Conservation (phyloP, 768 basidiomycete genomes). For the Amanita phalloides region DNA sequence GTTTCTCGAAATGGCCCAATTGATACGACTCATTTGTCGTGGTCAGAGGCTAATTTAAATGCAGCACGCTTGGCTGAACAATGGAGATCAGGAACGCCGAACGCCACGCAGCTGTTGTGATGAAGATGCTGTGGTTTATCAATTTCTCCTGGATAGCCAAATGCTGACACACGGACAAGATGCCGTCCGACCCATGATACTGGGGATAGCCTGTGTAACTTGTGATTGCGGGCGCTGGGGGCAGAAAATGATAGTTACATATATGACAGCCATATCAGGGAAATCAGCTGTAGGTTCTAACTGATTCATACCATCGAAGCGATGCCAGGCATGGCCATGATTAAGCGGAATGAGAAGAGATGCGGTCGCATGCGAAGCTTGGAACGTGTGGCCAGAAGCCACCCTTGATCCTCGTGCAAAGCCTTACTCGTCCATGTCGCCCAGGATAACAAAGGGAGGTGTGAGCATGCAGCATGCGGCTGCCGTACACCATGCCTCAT, state of each 20-base stretch:
- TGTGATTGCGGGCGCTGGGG: background rate
- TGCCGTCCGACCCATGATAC: background rate
- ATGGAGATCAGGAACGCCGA: conserved; percentile 23
- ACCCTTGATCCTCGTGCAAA: conserved; percentile 3
- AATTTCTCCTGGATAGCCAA: background rate
- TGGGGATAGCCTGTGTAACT: background rate
- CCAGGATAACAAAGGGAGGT: background rate
- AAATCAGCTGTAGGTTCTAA: conserved; percentile 1
- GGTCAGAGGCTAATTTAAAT: conserved; percentile 17
- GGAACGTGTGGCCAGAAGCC: background rate
- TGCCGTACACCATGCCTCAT: background rate
- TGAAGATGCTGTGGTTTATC: background rate
- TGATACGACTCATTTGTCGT: conserved; percentile 20
- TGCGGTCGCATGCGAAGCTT: background rate
- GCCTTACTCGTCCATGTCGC: background rate
- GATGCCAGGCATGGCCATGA: conserved; percentile 1
- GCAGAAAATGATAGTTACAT: background rate
- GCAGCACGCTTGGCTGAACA: conserved; percentile 12
- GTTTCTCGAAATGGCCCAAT: conserved; percentile 14
- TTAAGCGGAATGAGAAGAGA: conserved; percentile 3
- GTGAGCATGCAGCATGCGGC: background rate
- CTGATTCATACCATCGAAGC: background rate
- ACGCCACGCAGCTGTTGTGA: conserved; percentile 9
- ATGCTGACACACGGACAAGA: background rate
- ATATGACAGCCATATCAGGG: conserved; percentile 2